phyloP scores from a whole-genome alignment of 2,329 filamentous ascomycete genomes.

The Graphilbum ipis-grandicollis region DNA sequence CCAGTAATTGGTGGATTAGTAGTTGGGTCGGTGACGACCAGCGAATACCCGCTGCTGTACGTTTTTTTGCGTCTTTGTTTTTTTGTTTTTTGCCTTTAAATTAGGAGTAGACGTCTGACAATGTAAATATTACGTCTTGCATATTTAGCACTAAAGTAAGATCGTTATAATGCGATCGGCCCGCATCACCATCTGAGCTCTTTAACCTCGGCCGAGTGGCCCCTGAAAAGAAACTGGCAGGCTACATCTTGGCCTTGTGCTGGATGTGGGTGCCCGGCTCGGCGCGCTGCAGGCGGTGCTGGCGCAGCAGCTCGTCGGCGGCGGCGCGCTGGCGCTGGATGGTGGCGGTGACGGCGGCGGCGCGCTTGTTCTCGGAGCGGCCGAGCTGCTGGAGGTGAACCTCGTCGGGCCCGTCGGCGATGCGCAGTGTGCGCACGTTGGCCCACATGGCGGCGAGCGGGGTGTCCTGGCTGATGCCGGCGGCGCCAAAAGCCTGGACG shows the following conservation, averaged over 20 bases:
- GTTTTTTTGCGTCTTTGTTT: no score
- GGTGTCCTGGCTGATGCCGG: conserved; percentile 86
- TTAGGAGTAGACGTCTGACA: no score
- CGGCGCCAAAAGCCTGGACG: conserved; percentile 80
- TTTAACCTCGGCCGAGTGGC: no score
- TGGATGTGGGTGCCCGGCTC: conserved; percentile 35
- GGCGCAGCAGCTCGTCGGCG: conserved; percentile 46
- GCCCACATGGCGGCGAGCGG: conserved; percentile 77
- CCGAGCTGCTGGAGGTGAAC: conserved; percentile 76
- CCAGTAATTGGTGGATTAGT: no score
- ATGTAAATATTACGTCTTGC: no score
- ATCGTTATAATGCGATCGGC: no score
- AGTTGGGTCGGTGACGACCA: no score
- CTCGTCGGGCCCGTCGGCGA: conserved; percentile 93
- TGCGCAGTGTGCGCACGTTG: conserved; percentile 59
- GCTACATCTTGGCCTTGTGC: conserved; percentile 26
- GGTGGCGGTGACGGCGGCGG: conserved; percentile 38
- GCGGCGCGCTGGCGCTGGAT: conserved; percentile 48
- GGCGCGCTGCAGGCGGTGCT: conserved; percentile 29
- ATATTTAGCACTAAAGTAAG: no score
- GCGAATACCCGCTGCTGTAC: no score
- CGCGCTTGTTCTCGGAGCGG: conserved; percentile 60
- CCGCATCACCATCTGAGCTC: no score
- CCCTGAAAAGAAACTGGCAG: no score
- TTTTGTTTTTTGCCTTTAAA: no score